phyloP scores from a whole-genome alignment of 176 grass and related monocot genomes.

The Carex cristatella region DNA sequence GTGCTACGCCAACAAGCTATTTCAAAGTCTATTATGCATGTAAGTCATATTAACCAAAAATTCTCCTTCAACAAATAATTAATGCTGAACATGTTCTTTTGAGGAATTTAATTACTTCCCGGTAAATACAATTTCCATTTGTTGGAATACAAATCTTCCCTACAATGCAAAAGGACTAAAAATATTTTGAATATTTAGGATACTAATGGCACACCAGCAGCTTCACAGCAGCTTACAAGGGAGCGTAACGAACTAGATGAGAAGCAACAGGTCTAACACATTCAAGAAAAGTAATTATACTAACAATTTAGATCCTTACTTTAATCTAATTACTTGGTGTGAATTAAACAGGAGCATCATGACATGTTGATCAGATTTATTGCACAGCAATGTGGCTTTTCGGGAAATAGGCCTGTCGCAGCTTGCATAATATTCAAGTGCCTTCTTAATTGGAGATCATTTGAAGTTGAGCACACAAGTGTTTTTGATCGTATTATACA shows the following conservation, averaged over 20 bases:
- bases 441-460: slow-evolving; percentile 99
- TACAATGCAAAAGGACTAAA: not conserved
- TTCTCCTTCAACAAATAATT: not conserved
- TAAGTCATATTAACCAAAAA: slow-evolving; percentile 30
- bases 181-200: slow-evolving; percentile 42
- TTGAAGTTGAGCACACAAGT: slow-evolving; percentile 98
- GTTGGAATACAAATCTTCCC: not conserved
- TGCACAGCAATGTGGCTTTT: slow-evolving; percentile 78
- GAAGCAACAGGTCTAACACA: slow-evolving; percentile 71
- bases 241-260: slow-evolving; percentile 77
- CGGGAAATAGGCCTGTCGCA: slow-evolving; percentile 67
- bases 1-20: slow-evolving; percentile 97
- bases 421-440: slow-evolving; percentile 99
- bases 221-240: slow-evolving; percentile 36
- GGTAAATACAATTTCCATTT: slow-evolving; percentile 41
- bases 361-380: slow-evolving; percentile 96
- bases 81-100: not conserved
- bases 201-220: slow-evolving; percentile 35
- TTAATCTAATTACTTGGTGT: not conserved
- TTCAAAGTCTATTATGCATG: slow-evolving; percentile 83
- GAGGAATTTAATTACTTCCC: slow-evolving; percentile 22
- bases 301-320: not conserved
- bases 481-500: slow-evolving; percentile 99
- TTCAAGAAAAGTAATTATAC: not conserved
- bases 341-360: slow-evolving; percentile 72